Evolutionary conservation across 2,329 filamentous ascomycete genomes (phyloP), one percentile per base, ranked within the genome.

Genomic region (Raffaelea ambrosiae): DNA sequence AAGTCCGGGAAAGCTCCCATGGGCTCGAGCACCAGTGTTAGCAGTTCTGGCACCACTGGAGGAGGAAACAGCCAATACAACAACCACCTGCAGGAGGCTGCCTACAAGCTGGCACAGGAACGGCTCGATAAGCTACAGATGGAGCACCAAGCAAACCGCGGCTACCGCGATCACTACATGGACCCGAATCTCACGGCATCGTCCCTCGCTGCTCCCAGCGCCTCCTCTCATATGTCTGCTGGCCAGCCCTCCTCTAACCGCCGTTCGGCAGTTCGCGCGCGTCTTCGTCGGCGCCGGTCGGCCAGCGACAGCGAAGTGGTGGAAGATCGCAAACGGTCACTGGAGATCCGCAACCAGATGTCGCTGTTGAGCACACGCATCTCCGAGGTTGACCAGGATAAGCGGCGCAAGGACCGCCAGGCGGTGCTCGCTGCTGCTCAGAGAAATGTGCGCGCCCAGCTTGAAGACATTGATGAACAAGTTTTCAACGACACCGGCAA

Each of bases 91-190:
- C 88, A 96, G 60, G 88, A 95, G 58, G 84, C 86, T 5, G 91
- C 91, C 1, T 88, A 93, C 58, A 89, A 83, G 58, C 77, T 93
- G 47, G 90, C 91, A 0, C 82, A 90, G 49, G 86, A 94, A 62
- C 81, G 89, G 33, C 70, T 96, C 21, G 79, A 86, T 5, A 91
- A 84, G 60, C 79, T 96, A 50, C 81, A 91, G 38, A 77, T 86
- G 48, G 83, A 90, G 49, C 73, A 83, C 56, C 67, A 74, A 45
- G 74, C 79, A 52, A 73, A 74, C 48, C 72, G 76, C 4, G 78
- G 81, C 3, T 85, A 84, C 54, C 79, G 86, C 39, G 81, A 85
- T 41, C 89, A 95, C 62, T 95, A 95, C 59, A 84, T 55, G 13
- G 53, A 51, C 43, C 48, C 49, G 3, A 84, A 33, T 26, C 4